Percentiles rank a stretch among this genome's conserved stretches.
Evolutionary conservation across 176 grass and related monocot genomes (phyloP).

Genomic region (Sorghum bicolor): DNA sequence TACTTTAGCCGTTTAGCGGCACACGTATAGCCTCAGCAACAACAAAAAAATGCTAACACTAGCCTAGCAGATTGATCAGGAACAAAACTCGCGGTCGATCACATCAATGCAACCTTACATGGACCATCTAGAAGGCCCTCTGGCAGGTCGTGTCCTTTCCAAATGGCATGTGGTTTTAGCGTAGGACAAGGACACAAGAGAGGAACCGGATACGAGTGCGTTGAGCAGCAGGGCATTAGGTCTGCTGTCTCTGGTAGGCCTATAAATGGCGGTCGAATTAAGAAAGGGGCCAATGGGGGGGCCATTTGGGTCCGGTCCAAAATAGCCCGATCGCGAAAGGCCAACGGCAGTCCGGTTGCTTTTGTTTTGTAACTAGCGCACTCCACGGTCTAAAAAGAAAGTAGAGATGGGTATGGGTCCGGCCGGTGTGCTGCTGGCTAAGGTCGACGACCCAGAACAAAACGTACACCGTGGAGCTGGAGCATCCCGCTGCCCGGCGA

Average conservation of each 20-base stretch:
- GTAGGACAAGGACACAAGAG: constrained; percentile 16
- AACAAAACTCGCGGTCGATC: background rate
- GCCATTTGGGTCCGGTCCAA: background rate
- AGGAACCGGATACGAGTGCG: background rate
- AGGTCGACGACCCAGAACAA: background rate
- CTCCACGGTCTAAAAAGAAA: background rate
- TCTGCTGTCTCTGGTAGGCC: constrained; percentile 22
- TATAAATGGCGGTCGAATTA: background rate
- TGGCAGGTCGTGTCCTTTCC: background rate
- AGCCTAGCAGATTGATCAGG: background rate
- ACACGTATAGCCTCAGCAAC: background rate
- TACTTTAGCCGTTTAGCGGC: background rate
- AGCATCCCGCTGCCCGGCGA: constrained; percentile 3
- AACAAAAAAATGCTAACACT: no score
- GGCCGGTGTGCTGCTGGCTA: background rate
- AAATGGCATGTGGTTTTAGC: background rate
- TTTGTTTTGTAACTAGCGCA: constrained; percentile 3
- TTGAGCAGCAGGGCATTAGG: constrained; percentile 7
- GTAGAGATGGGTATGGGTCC: background rate
- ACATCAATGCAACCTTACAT: background rate
- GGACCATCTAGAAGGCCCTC: background rate
- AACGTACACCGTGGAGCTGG: background rate
- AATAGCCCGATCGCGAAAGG: constrained; percentile 30
- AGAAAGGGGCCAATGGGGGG: background rate
- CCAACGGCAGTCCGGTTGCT: constrained; percentile 7